phyloP scores from a whole-genome alignment of 1,284 basidiomycete genomes.

The Schizophyllum amplum region DNA sequence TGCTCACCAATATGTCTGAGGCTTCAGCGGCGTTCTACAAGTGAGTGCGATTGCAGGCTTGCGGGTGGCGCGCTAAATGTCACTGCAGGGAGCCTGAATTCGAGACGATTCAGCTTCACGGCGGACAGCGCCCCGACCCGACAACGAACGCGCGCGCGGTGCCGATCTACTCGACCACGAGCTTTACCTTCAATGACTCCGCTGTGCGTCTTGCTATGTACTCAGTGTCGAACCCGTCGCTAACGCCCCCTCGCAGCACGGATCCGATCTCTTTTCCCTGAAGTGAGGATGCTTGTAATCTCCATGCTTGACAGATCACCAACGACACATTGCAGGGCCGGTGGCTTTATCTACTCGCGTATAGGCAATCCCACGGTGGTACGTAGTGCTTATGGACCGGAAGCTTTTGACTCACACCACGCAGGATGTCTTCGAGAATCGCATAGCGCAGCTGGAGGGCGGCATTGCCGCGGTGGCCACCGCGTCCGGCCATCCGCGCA shows the following conservation, averaged over 20 bases:
- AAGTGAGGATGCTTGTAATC: constrained; percentile 27
- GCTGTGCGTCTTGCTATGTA: constrained; percentile 31
- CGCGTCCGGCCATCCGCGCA: constrained; percentile 75
- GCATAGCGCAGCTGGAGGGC: constrained; percentile 77
- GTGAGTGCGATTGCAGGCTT: background rate
- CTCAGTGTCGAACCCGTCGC: background rate
- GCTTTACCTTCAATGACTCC: constrained; percentile 78
- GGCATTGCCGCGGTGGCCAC: constrained; percentile 72
- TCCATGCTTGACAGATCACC: background rate
- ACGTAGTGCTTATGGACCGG: constrained; percentile 27
- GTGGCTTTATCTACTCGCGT: constrained; percentile 62
- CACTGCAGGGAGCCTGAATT: constrained; percentile 56
- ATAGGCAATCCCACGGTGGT: constrained; percentile 79
- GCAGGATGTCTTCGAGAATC: constrained; percentile 76
- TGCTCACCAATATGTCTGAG: background rate
- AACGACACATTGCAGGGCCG: background rate
- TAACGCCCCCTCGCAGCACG: constrained; percentile 47
- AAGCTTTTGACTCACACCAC: background rate
- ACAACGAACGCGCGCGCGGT: constrained; percentile 74
- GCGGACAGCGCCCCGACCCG: constrained; percentile 67
- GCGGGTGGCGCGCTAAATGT: background rate
- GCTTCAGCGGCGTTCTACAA: background rate
- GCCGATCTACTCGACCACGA: constrained; percentile 75
- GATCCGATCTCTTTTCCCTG: constrained; percentile 75
- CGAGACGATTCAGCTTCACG: constrained; percentile 80